Evolutionary conservation across 257 asterid genomes (phyloP), one percentile per base, ranked within the genome.

Genomic region (Gentiana dahurica): DNA sequence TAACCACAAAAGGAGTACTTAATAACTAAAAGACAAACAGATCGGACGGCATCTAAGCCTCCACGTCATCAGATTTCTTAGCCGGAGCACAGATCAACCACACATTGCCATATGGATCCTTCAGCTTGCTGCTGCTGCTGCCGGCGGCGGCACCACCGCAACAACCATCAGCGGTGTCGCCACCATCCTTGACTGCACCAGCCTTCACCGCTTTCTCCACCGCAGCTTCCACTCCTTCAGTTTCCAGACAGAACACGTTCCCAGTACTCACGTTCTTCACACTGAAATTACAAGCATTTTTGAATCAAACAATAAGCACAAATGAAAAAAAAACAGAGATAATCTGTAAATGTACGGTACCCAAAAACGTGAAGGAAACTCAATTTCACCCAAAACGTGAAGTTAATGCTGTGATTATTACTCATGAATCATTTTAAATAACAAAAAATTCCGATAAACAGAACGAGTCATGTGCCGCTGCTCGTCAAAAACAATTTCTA

Each of bases 21-120:
- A 33, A 34, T 49, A 34, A 57, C 39, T 51, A 24, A 33, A 57
- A 0, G 24, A 36, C 0, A 5, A 10, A 15, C 35, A 10, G 49
- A 62, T 62, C 72, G 1, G 36, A 66, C 53, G 72, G 59, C 65
- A 32, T 13, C 51, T 60, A 71, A 15, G 77, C 85, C 53, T 75
- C 82, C 74, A 60, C 88, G 34, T 74, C 84, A 5, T 11, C 68
- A 13, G 55, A 12, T 60, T 68, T 71, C 76, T 72, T 67, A 0
- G 71, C 15, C 1, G 85, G 73, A 0, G 83, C 1, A 77, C 81
- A 71, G 61, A 88, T 74, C 3, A 81, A 60, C 97, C 97, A 88
- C 9, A 81, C 32, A 41, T 74, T 71, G 63, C 94, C 97, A 68
- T 64, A 89, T 0, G 97, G 97, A 61, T 89, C 97, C 71, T 63